Evolutionary conservation across 306 rosid species (phyloP).

Genomic region (Cajanus cajan): DNA sequence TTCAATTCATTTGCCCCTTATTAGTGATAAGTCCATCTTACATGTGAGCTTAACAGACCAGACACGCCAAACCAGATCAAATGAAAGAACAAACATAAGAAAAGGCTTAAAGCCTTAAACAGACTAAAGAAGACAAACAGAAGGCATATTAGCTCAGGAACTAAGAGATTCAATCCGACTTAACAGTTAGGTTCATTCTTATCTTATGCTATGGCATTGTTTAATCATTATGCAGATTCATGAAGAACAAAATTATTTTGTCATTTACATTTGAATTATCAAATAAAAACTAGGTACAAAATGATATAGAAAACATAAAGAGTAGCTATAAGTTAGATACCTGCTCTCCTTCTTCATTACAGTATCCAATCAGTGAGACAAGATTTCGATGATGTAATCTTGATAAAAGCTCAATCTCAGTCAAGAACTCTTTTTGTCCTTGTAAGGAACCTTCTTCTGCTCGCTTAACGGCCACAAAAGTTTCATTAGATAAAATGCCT

Average conservation of each 20-base stretch:
- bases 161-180: not conserved
- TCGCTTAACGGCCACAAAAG: constrained; percentile 74
- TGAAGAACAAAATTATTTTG: constrained; percentile 7
- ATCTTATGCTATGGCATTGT: not conserved
- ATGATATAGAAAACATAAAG: not conserved
- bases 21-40: not conserved
- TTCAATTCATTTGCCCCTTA: not conserved
- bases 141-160: not conserved
- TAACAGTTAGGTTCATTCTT: not conserved
- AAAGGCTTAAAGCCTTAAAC: not conserved
- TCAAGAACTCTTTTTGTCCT: constrained; percentile 88
- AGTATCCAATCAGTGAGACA: constrained; percentile 76
- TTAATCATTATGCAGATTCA: not conserved
- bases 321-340: constrained; percentile 34
- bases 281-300: not conserved
- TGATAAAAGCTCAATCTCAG: constrained; percentile 86
- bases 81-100: constrained; percentile 19
- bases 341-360: constrained; percentile 86
- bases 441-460: constrained; percentile 89
- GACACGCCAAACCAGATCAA: constrained; percentile 16
- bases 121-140: not conserved
- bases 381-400: constrained; percentile 91
- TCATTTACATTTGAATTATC: constrained; percentile 7
- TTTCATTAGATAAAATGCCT: constrained; percentile 65
- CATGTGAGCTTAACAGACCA: not conserved